Evolutionary conservation across 306 rosid species (phyloP), one percentile per base, ranked within the genome.

Genomic region (Leucaena leucocephala): DNA sequence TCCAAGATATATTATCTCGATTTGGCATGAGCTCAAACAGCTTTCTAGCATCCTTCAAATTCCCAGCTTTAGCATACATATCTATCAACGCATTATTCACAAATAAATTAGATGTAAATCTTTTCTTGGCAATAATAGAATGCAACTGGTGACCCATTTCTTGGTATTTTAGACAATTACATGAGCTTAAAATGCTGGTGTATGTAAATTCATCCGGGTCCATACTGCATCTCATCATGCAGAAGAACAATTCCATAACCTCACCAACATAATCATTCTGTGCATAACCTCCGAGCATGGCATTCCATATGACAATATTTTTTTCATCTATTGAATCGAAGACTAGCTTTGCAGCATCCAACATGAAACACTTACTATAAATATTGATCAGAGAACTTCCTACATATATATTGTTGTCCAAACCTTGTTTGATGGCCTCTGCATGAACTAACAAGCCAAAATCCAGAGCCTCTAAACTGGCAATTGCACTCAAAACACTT

Each of bases 351-450:
- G 97, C 92, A 66, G 82, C 90, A 83, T 80, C 72, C 49, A 84
- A 39, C 83, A 79, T 82, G 62, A 78, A 80, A 59, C 93, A 88
- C 83, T 93, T 94, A 3, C 92, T 89, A 79, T 94, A 94, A 97
- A 94, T 90, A 83, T 87, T 94, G 83, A 92, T 88, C 83, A 94
- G 82, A 17, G 98, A 84, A 86, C 98, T 94, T 34, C 93, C 98
- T 14, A 88, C 98, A n/a, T 91, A 93, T 15, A 91, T 74, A 83
- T 86, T 93, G 27, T 84, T 88, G 49, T 89, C 86, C 45, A 93
- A 86, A 39, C 97, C 97, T 59, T 74, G 93, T 58, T 88, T 91
- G 75, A 91, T 81, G 46, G 92, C 98, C 65, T 78, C 82, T 13
- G 90, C 82, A 82, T 93, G 98, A 81, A 93, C 91, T 36, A 88